Evolutionary conservation across 2,329 filamentous ascomycete genomes (phyloP).

Genomic region (Ascochyta pisi): DNA sequence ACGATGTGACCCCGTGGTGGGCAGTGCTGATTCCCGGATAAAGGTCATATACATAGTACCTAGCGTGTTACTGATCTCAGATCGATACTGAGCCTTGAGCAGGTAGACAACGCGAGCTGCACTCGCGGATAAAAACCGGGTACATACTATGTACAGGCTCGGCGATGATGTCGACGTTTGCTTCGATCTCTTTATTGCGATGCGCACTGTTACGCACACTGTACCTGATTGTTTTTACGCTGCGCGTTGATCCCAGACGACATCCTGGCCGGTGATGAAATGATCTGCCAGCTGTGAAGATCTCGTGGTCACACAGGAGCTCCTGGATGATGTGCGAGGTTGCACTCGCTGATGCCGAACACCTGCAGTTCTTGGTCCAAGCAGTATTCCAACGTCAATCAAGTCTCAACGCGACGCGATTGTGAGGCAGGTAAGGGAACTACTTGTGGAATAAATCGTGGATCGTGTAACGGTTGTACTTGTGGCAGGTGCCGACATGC

Average conservation of each 20-base stretch:
- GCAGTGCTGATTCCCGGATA: slow-evolving; percentile 7
- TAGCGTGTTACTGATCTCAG: not conserved
- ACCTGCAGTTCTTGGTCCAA: not conserved
- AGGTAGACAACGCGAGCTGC: not conserved
- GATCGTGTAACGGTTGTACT: no score
- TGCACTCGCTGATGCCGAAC: slow-evolving; percentile 8
- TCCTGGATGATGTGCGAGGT: slow-evolving; percentile 12
- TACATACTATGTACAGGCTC: not conserved
- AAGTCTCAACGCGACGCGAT: not conserved
- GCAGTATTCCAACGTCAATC: not conserved
- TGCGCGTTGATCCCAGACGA: slow-evolving; percentile 18
- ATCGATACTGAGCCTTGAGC: not conserved
- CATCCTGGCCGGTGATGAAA: slow-evolving; percentile 28
- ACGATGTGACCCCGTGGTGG: not conserved
- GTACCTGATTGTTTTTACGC: slow-evolving; percentile 12
- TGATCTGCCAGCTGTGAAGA: slow-evolving; percentile 36
- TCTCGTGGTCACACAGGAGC: slow-evolving; percentile 23
- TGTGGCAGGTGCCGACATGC: no score
- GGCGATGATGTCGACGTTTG: slow-evolving; percentile 13
- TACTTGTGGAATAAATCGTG: no score
- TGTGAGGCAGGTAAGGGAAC: no score
- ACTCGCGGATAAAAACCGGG: not conserved
- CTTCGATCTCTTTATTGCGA: slow-evolving; percentile 25
- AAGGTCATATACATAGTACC: not conserved
- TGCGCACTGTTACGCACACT: slow-evolving; percentile 24